A percentile compares a stretch with the other conserved stretches of the same genome.
These are phyloP conservation scores for Lolium rigidum DNA, from an alignment of 176 grass and related monocot genomes.

Conservation along the genomic window DNA sequence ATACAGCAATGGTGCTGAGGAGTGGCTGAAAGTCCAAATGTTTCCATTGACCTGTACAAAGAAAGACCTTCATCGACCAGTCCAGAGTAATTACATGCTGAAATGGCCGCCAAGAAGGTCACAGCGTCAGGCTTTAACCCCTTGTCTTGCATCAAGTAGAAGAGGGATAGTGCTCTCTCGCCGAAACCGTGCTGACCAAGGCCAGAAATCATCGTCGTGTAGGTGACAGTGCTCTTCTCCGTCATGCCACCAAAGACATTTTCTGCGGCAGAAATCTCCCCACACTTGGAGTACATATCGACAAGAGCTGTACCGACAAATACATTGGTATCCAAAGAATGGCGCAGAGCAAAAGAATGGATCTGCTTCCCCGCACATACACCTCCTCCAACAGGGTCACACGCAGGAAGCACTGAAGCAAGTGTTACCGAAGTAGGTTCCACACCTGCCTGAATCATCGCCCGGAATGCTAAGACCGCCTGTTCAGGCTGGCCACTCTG, in stretches of 20 bases:
- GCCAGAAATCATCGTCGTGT: constrained; percentile 84
- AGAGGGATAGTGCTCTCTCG: constrained; percentile 69
- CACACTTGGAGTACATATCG: constrained; percentile 88
- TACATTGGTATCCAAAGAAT: constrained; percentile 65
- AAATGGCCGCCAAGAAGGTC: constrained; percentile 75
- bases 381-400: constrained; percentile 63
- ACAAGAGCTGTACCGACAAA: constrained; percentile 80
- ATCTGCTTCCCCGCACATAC: constrained; percentile 68
- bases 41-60: constrained; percentile 75
- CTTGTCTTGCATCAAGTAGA: constrained; percentile 65
- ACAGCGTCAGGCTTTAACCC: constrained; percentile 66
- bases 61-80: constrained; percentile 74
- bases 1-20: constrained; percentile 81
- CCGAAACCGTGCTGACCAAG: constrained; percentile 80
- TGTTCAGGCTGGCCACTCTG: constrained; percentile 63
- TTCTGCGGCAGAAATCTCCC: constrained; percentile 73
- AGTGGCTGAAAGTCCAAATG: constrained; percentile 56
- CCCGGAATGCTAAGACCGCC: constrained; percentile 57
- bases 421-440: constrained; percentile 82
- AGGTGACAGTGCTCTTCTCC: constrained; percentile 77
- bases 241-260: constrained; percentile 65
- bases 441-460: constrained; percentile 67
- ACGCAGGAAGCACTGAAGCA: constrained; percentile 76
- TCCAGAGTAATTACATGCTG: constrained; percentile 80
- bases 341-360: constrained; percentile 70